Conservation (phyloP, 805 yeast genomes). For the Candida pseudofarinosa region DNA sequence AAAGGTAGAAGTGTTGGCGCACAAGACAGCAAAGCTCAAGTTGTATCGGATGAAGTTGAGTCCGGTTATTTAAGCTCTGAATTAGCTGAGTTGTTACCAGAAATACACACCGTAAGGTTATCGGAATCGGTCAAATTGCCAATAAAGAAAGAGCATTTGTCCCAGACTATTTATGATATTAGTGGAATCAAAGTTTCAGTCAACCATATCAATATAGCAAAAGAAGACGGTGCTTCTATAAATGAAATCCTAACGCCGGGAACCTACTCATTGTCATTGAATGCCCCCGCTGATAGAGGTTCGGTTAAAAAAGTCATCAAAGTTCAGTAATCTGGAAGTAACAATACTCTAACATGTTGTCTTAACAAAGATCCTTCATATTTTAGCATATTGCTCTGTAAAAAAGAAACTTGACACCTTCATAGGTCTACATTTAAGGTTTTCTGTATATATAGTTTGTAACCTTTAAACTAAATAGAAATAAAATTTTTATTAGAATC, state of each 20-base stretch:
- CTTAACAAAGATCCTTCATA: no score
- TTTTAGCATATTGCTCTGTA: not conserved
- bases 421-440: not conserved
- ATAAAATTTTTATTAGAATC: no score
- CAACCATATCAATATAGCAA: constrained; percentile 12
- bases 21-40: constrained; percentile 1
- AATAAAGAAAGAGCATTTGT: constrained; percentile 22
- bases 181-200: constrained; percentile 31
- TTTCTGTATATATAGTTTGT: not conserved
- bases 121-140: constrained; percentile 19
- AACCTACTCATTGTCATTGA: constrained; percentile 22
- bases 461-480: not conserved
- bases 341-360: no score
- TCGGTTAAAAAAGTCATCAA: constrained; percentile 9
- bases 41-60: not conserved
- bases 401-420: not conserved
- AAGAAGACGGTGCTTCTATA: constrained; percentile 3
- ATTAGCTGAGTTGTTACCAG: constrained; percentile 28
- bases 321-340: constrained; percentile 3
- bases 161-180: constrained; percentile 20
- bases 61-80: constrained; percentile 13
- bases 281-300: constrained; percentile 22
- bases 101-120: constrained; percentile 14
- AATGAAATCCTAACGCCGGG: constrained; percentile 21
- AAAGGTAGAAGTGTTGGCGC: constrained; percentile 1